phyloP scores from a whole-genome alignment of 1,284 basidiomycete species.

The Caloboletus firmus region DNA sequence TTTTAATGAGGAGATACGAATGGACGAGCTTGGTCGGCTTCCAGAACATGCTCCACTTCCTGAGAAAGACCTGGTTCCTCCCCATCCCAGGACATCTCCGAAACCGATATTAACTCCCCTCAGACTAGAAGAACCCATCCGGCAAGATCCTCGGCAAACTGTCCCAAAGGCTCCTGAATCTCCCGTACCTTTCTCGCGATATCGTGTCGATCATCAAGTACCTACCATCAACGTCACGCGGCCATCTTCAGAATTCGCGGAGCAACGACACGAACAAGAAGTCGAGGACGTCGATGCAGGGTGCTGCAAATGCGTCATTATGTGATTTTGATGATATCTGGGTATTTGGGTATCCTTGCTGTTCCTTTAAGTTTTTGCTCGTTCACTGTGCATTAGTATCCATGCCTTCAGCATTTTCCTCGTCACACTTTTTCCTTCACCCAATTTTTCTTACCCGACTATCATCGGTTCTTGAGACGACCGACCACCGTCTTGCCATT shows the following conservation, averaged over 20 bases:
- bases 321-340: constrained; percentile 44
- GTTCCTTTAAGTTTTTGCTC: constrained; percentile 21
- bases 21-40: constrained; percentile 64
- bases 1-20: constrained; percentile 50
- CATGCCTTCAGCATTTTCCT: constrained; percentile 13
- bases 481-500: constrained; percentile 10
- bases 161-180: constrained; percentile 41
- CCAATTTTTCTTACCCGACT: neutral
- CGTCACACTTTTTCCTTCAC: constrained; percentile 9
- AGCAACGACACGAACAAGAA: constrained; percentile 26
- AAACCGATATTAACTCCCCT: constrained; percentile 11
- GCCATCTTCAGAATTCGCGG: constrained; percentile 23
- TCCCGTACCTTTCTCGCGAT: constrained; percentile 61
- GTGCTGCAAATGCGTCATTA: constrained; percentile 63
- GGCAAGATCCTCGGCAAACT: constrained; percentile 31
- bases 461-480: constrained; percentile 16
- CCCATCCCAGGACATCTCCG: constrained; percentile 14
- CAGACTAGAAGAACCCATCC: constrained; percentile 21
- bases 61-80: constrained; percentile 13
- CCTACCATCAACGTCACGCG: constrained; percentile 31
- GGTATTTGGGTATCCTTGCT: constrained; percentile 23
- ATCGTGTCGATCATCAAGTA: constrained; percentile 21
- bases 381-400: constrained; percentile 24
- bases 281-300: constrained; percentile 48
- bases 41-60: constrained; percentile 19